A percentile compares a stretch with the other conserved stretches of the same genome.
Evolutionary conservation across 129 eudicot species (phyloP).

Genomic region (Arctium lappa): DNA sequence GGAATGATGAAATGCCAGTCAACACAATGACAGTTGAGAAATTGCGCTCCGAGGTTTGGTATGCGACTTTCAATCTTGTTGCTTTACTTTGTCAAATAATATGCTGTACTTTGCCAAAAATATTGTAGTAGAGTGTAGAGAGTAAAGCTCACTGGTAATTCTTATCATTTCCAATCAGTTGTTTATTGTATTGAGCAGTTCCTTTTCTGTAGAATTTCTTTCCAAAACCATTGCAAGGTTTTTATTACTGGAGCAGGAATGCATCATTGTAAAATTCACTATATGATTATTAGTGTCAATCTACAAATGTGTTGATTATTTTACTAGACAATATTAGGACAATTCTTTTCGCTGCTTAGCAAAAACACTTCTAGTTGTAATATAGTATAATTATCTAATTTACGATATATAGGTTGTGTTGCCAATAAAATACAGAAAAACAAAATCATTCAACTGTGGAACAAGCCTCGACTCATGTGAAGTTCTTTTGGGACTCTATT

Average conservation of each 20-base stretch:
- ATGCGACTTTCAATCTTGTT: constrained; percentile 22
- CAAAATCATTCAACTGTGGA: background rate
- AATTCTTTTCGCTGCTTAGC: no score
- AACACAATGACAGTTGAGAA: constrained; percentile 60
- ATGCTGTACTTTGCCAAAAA: background rate
- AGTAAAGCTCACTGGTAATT: background rate
- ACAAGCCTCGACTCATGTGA: background rate
- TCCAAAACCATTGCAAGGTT: no score
- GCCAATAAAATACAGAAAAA: background rate
- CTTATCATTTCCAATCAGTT: no score
- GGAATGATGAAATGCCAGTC: constrained; percentile 58
- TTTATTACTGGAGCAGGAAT: no score
- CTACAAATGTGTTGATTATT: no score
- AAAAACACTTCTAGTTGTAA: no score
- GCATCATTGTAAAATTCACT: no score
- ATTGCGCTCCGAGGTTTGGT: constrained; percentile 75
- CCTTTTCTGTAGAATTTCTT: no score
- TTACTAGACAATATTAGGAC: no score
- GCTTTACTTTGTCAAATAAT: background rate
- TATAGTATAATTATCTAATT: background rate
- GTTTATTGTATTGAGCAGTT: no score
- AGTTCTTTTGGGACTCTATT: constrained; percentile 15
- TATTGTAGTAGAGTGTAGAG: background rate
- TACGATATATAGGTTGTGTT: background rate
- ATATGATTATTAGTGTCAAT: no score